Evolutionary conservation across 1,284 basidiomycete species (phyloP), one percentile per base, ranked within the genome.

Genomic region (Inonotus obliquus): DNA sequence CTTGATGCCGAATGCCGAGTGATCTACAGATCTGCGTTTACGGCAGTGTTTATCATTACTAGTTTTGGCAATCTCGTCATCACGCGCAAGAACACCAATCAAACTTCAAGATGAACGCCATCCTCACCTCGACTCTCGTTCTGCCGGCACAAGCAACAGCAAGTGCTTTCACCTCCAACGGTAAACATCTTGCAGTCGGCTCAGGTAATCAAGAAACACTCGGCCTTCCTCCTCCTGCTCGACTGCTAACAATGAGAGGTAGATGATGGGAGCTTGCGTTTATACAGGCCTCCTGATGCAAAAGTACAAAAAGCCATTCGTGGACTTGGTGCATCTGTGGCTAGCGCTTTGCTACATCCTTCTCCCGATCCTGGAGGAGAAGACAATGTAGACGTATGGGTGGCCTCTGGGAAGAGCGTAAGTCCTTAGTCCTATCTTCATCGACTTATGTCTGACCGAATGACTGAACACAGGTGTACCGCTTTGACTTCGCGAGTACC

Each of bases 181-280:
- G 53, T 4, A 35, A 47, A 10, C 37, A 37, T 11, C 25, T 65
- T 25, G 64, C 58, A 56, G 82, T 76, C 37, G 84, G 84, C 17
- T 84, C 82, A 72, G 79, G 83, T 83, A 66, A 29, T 11, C 4
- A 13, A 10, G n/a, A n/a, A n/a, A n/a, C n/a, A n/a, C n/a, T n/a
- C 7, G 70, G 65, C 61, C 19, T 47, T 23, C 25, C 58, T 52
- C 35, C 23, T 38, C 29, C 6, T 38, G 17, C 2, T 32, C 62
- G 39, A 29, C 56, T 39, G 39, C 13, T 49, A 23, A 39, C 62
- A 47, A 45, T 61, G n/a, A 37, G 19, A 52, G 45, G 2, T 65
- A 89, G 89, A 83, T 65, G 88, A 92, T 71, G 89, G 89, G 11
- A 80, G 80, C 57, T 71, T 91, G 53, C 83, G 90, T 21, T 72